Evolutionary conservation across 2,329 filamentous ascomycete genomes (phyloP).

Genomic region (Clarireedia paspali): DNA sequence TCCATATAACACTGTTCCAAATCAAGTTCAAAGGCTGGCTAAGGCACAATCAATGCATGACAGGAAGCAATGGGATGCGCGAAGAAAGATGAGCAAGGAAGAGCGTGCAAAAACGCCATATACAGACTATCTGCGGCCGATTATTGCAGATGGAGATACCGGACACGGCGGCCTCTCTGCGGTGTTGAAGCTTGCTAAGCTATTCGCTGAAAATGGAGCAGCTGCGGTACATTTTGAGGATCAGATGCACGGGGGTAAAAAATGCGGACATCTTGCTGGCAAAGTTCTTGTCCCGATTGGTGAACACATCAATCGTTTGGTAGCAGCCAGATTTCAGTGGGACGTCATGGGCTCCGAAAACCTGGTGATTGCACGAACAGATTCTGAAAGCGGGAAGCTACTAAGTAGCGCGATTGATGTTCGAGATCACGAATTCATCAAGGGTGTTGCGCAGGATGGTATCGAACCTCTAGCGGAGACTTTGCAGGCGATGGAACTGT

Average conservation of each 20-base stretch:
- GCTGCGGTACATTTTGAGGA: constrained; percentile 97
- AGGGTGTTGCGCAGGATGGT: constrained; percentile 70
- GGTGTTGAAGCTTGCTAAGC: constrained; percentile 91
- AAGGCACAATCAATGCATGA: constrained; percentile 98
- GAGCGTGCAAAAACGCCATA: constrained; percentile 73
- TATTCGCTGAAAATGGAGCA: constrained; percentile 95
- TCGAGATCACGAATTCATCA: constrained; percentile 94
- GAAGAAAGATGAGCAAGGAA: constrained; percentile 68
- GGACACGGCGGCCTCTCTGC: constrained; percentile 89
- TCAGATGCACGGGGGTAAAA: constrained; percentile 95
- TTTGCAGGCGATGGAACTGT: constrained; percentile 80
- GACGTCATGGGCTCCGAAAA: constrained; percentile 97
- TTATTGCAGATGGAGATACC: constrained; percentile 93
- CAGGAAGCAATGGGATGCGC: constrained; percentile 83
- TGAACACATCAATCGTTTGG: constrained; percentile 93
- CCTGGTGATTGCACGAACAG: constrained; percentile 87
- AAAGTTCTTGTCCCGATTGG: constrained; percentile 91
- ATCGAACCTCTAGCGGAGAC: constrained; percentile 78
- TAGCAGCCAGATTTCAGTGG: constrained; percentile 93
- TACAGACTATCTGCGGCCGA: constrained; percentile 85
- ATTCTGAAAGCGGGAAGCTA: constrained; percentile 88
- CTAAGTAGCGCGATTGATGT: constrained; percentile 87
- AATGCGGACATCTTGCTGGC: constrained; percentile 92
- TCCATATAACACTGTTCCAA: constrained; percentile 97
- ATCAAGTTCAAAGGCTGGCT: constrained; percentile 91